Evolutionary conservation across 1,284 basidiomycete species (phyloP).

Genomic region (Naganishia sp.): DNA sequence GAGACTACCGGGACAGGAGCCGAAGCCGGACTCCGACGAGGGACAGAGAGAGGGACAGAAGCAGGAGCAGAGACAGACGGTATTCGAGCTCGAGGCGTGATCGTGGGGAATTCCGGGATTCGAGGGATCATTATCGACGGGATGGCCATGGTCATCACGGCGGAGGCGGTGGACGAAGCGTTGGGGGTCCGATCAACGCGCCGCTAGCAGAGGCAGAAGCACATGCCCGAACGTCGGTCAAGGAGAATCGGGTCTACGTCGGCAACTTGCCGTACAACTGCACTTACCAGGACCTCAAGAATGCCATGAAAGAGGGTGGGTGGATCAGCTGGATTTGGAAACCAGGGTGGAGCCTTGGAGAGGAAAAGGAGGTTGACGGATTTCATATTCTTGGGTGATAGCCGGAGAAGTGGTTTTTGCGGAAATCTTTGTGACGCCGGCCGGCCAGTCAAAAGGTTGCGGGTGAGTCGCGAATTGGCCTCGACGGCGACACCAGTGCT

Average conservation of each 20-base stretch:
- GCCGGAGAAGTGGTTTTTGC: slow-evolving; percentile 96
- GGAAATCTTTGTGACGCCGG: slow-evolving; percentile 95
- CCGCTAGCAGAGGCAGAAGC: slow-evolving; percentile 82
- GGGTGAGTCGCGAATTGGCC: slow-evolving; percentile 65
- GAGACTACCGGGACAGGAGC: background rate
- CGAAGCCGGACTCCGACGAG: too few species aligned
- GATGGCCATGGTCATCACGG: slow-evolving; percentile 31
- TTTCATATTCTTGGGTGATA: slow-evolving; percentile 52
- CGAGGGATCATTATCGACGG: slow-evolving; percentile 35
- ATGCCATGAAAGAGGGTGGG: slow-evolving; percentile 99
- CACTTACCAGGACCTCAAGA: slow-evolving; percentile 95
- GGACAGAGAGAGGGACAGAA: too few species aligned
- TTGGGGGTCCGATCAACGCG: slow-evolving; percentile 85
- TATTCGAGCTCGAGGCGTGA: slow-evolving; percentile 65
- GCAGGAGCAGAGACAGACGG: slow-evolving; percentile 57
- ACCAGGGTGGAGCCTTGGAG: slow-evolving; percentile 6
- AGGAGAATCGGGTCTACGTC: slow-evolving; percentile 97
- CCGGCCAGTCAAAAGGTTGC: slow-evolving; percentile 96
- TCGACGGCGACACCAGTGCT: background rate
- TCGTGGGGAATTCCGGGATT: slow-evolving; percentile 16
- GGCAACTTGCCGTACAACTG: slow-evolving; percentile 97
- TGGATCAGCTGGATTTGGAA: slow-evolving; percentile 63
- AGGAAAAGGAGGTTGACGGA: slow-evolving; percentile 38
- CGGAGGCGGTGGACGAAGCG: slow-evolving; percentile 9
- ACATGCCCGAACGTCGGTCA: slow-evolving; percentile 88